These are phyloP conservation scores for Ophiostoma tasmaniense DNA, from an alignment of 2,329 filamentous ascomycete genomes.

Conservation along the genomic window DNA sequence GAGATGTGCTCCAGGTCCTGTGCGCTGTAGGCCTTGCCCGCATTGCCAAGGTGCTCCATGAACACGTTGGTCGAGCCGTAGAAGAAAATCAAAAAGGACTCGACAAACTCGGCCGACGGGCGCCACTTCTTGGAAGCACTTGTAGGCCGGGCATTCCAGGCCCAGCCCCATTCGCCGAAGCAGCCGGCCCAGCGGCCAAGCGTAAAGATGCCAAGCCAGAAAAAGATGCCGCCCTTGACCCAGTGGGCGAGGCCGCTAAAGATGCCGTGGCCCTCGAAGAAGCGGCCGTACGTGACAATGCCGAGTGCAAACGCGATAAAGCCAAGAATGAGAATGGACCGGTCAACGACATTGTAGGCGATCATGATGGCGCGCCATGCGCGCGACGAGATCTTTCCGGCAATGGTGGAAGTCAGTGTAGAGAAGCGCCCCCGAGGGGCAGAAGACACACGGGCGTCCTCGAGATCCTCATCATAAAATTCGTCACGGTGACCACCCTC, in stretches of 20 bases:
- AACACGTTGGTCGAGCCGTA: constrained; percentile 90
- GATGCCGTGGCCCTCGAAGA: constrained; percentile 63
- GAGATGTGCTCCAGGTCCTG: constrained; percentile 86
- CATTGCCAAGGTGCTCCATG: constrained; percentile 73
- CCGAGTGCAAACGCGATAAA: constrained; percentile 67
- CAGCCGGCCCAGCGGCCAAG: constrained; percentile 84
- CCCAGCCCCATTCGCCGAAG: constrained; percentile 87
- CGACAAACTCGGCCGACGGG: constrained; percentile 78
- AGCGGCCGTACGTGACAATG: constrained; percentile 66
- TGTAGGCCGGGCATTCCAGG: constrained; percentile 78
- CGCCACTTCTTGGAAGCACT: constrained; percentile 48
- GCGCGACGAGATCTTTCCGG: constrained; percentile 46
- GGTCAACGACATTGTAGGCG: constrained; percentile 61
- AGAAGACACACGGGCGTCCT: constrained; percentile 31
- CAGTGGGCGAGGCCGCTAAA: constrained; percentile 88
- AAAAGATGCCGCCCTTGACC: constrained; percentile 90
- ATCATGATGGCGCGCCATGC: constrained; percentile 50
- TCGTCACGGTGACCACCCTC: constrained; percentile 34
- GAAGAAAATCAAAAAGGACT: constrained; percentile 81
- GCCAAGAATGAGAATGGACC: constrained; percentile 67
- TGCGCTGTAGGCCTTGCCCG: constrained; percentile 61
- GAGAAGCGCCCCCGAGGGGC: constrained; percentile 38
- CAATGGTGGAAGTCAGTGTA: constrained; percentile 46
- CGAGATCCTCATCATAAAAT: constrained; percentile 31
- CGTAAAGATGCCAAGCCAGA: constrained; percentile 83